These are phyloP conservation scores for Fagopyrum homotropicum DNA, from an alignment of 148 eudicot species.

Conservation along the genomic window DNA sequence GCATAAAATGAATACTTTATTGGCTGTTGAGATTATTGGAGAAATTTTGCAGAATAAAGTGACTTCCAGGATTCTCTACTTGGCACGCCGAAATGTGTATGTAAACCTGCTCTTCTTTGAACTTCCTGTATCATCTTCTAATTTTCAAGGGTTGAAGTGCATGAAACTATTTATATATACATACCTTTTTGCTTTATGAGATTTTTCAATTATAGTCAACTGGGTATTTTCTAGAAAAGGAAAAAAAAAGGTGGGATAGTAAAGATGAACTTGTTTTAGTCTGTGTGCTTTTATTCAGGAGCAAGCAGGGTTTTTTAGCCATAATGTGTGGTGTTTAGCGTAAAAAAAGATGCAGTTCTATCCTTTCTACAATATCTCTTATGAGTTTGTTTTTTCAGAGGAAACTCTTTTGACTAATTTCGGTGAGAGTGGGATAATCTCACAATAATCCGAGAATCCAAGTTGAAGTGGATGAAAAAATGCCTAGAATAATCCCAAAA, in stretches of 20 bases:
- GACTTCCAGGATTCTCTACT: slow-evolving; percentile 61
- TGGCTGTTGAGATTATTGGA: slow-evolving; percentile 75
- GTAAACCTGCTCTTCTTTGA: slow-evolving; percentile 9
- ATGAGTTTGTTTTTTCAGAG: not conserved
- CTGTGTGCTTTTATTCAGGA: not conserved
- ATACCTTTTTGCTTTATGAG: not conserved
- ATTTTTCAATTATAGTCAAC: not conserved
- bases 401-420: not conserved
- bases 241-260: not conserved
- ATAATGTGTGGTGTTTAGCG: not conserved
- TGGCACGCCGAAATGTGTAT: slow-evolving; percentile 87
- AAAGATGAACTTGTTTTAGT: not conserved
- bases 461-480: too few relatives aligned
- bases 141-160: not conserved
- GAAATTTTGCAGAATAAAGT: slow-evolving; percentile 55
- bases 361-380: not conserved
- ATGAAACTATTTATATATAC: not conserved
- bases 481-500: too few relatives aligned
- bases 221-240: not conserved
- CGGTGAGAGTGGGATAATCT: too few relatives aligned
- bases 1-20: slow-evolving; percentile 43
- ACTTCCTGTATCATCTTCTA: not conserved
- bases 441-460: too few relatives aligned
- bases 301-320: not conserved
- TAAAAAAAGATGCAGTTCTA: not conserved